Conservation (phyloP, 1,284 basidiomycete species). For the Ceratobasidium sp. region DNA sequence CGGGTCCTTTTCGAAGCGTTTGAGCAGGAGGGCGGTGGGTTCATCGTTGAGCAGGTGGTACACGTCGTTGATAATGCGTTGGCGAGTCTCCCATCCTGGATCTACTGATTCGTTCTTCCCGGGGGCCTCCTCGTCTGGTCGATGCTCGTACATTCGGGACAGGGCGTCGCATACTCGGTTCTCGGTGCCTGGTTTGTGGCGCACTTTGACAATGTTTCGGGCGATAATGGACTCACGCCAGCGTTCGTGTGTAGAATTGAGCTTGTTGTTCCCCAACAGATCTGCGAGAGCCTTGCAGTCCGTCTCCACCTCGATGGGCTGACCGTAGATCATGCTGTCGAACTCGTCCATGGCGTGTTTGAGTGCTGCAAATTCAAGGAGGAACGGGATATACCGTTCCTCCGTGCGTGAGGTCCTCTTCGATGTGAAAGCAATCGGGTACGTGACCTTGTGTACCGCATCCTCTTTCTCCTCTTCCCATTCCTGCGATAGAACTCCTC, state of each 20-base stretch:
- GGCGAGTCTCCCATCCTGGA: constrained; percentile 26
- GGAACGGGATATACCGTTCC: too few relatives aligned
- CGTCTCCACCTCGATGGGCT: constrained; percentile 49
- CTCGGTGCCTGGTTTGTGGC: constrained; percentile 44
- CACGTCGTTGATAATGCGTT: constrained; percentile 19
- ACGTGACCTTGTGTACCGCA: constrained; percentile 7
- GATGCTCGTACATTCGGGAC: constrained; percentile 36
- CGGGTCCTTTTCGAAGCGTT: background rate
- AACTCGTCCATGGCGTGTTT: constrained; percentile 49
- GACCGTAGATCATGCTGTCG: constrained; percentile 46
- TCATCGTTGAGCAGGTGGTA: constrained; percentile 1
- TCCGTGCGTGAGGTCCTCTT: too few relatives aligned
- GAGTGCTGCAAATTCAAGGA: too few relatives aligned
- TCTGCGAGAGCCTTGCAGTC: constrained; percentile 51
- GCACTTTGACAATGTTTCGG: constrained; percentile 40
- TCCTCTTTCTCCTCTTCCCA: background rate
- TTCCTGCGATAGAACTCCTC: constrained; percentile 51
- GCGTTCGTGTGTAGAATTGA: constrained; percentile 33
- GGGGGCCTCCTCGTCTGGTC: constrained; percentile 5
- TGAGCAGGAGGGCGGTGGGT: background rate
- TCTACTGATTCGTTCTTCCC: constrained; percentile 6
- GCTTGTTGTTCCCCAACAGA: constrained; percentile 45
- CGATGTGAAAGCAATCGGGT: constrained; percentile 42
- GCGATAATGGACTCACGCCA: constrained; percentile 46
- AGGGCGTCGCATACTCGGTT: constrained; percentile 48